phyloP scores from a whole-genome alignment of 805 yeast species.

The Lipomyces mesembrius region DNA sequence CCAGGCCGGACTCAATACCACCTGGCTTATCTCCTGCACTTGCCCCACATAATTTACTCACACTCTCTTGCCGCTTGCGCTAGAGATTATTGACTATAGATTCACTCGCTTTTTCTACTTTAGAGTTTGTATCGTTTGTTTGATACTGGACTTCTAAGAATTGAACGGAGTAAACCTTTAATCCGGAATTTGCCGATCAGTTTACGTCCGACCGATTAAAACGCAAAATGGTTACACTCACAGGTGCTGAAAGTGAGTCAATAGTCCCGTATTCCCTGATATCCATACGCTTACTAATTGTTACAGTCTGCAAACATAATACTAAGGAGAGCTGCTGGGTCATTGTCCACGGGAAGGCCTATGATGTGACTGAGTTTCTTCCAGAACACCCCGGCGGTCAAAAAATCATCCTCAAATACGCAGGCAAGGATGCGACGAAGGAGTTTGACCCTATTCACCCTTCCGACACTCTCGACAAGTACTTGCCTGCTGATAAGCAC shows the following conservation, averaged over 20 bases:
- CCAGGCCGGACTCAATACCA: background rate
- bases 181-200: background rate
- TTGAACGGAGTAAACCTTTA: too few relatives aligned
- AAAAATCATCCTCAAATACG: conserved; percentile 57
- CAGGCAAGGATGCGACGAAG: conserved; percentile 81
- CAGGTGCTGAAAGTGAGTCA: conserved; percentile 7
- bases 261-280: background rate
- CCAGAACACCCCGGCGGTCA: conserved; percentile 68
- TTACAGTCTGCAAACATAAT: conserved; percentile 57
- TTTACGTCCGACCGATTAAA: background rate
- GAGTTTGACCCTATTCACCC: conserved; percentile 91
- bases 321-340: conserved; percentile 77
- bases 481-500: conserved; percentile 61
- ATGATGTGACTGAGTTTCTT: conserved; percentile 70
- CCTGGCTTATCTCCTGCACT: background rate
- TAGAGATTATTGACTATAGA: background rate
- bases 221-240: background rate
- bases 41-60: too few relatives aligned
- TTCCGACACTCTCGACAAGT: conserved; percentile 74
- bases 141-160: too few relatives aligned
- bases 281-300: background rate
- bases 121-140: background rate
- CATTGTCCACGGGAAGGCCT: conserved; percentile 75
- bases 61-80: background rate
- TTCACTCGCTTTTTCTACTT: background rate